These are phyloP conservation scores for Pythium periplocum DNA, from an alignment of 352 stramenopile species.

Conservation along the genomic window DNA sequence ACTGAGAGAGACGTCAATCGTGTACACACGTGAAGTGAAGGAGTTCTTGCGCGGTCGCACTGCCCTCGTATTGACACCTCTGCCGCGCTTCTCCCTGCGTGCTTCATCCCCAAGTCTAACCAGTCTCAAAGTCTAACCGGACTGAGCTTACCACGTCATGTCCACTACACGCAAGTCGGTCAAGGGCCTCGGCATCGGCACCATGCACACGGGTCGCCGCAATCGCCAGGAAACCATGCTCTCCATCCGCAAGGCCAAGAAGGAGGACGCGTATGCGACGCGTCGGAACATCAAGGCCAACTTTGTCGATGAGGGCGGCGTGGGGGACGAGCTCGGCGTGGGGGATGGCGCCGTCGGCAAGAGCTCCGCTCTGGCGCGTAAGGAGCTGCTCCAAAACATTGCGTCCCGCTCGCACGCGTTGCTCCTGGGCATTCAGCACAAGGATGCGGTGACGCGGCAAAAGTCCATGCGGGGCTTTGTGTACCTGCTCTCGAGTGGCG, in stretches of 20 bases:
- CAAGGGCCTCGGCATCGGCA: constrained; percentile 60
- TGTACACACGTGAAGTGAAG: too few species aligned
- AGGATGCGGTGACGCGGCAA: constrained; percentile 59
- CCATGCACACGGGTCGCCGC: constrained; percentile 70
- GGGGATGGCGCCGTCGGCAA: constrained; percentile 11
- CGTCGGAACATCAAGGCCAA: constrained; percentile 83
- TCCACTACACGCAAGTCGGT: constrained; percentile 56
- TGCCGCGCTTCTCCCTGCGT: too few species aligned
- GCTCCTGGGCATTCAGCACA: constrained; percentile 79
- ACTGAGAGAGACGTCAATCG: too few species aligned
- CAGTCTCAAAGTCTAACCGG: too few species aligned
- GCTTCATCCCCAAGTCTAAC: too few species aligned
- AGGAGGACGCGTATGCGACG: constrained; percentile 84
- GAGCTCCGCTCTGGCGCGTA: constrained; percentile 38
- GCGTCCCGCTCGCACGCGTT: constrained; percentile 73
- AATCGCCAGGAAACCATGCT: constrained; percentile 86
- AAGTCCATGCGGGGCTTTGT: constrained; percentile 87
- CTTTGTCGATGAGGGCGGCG: constrained; percentile 17
- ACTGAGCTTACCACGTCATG: neutral
- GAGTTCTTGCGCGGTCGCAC: too few species aligned
- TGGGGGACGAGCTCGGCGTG: neutral
- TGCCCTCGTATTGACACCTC: too few species aligned
- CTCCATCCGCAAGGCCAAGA: constrained; percentile 85
- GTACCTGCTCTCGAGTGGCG: constrained; percentile 79
- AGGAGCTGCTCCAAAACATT: constrained; percentile 76